A percentile compares a stretch with the other conserved stretches of the same genome.
phyloP scores from a whole-genome alignment of 2,329 filamentous ascomycete species.

The Scopulariopsis brevicaulis region DNA sequence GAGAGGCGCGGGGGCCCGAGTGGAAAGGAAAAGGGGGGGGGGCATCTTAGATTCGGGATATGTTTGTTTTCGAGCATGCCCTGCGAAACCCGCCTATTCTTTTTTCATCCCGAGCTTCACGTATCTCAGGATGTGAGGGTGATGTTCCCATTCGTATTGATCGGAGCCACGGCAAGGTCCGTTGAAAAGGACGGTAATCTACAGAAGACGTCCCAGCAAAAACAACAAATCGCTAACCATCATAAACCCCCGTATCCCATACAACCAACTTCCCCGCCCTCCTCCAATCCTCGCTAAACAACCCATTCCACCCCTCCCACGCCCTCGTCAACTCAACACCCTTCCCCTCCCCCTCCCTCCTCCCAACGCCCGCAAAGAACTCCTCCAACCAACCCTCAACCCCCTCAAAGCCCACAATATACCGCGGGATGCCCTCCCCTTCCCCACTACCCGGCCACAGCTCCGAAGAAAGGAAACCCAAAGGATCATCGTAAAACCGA shows the following conservation, averaged over 20 bases:
- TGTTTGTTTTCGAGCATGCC: neutral
- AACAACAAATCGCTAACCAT: neutral
- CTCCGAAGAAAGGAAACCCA: slow-evolving; percentile 41
- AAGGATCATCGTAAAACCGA: slow-evolving; percentile 64
- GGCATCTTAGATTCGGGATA: neutral
- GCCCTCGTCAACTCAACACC: slow-evolving; percentile 31
- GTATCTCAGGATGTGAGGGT: neutral
- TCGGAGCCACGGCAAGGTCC: too few species aligned
- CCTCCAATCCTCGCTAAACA: slow-evolving; percentile 51
- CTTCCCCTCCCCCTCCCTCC: slow-evolving; percentile 22
- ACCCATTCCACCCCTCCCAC: slow-evolving; percentile 48
- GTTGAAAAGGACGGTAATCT: too few species aligned
- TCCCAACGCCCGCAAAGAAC: slow-evolving; percentile 24
- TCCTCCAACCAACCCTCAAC: slow-evolving; percentile 33
- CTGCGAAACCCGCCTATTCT: neutral
- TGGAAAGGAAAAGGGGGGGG: slow-evolving; percentile 1
- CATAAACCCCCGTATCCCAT: slow-evolving; percentile 34
- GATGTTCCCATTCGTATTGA: neutral
- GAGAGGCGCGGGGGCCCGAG: neutral
- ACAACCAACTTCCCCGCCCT: slow-evolving; percentile 45
- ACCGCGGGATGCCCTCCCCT: slow-evolving; percentile 33
- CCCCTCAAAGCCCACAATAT: slow-evolving; percentile 50
- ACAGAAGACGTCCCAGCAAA: too few species aligned
- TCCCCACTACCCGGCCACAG: slow-evolving; percentile 23
- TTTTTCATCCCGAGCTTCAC: neutral